Base-by-base conservation (phyloP, 306 rosid genomes). In the Fragaria nilgerrensis region DNA sequence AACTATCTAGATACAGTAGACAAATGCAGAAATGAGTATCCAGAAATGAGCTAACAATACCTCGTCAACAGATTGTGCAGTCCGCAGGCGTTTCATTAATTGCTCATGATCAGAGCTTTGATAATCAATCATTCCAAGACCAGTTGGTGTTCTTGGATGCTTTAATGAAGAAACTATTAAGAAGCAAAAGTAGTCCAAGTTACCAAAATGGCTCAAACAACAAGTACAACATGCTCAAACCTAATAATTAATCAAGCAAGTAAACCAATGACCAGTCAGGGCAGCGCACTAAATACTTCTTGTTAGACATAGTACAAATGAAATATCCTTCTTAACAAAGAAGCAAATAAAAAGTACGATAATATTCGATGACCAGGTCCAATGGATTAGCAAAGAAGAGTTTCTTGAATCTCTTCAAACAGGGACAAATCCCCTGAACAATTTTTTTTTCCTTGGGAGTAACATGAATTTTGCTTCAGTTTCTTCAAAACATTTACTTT, bases 51-150 rank as follows among this genome's bases (percentile, higher is more conserved):
- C 47, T 56, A 64, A 43, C 22, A 77, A 48, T 84, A 88, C 94
- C 91, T 82, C 90, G 1, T 87, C 94, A 70, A 69, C 81, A 75
- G 87, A 75, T 68, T 81, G 89, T 74, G 84, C 71, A 32, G 91
- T 34, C 22, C 88, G 87, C 79, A 90, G 70, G 15, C 89, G 87
- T 83, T 86, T 90, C 81, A 75, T 65, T 29, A 84, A 73, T 74
- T 82, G 92, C 68, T 84, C 88, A 2, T 84, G 84, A 52, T 86
- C 90, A 14, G 58, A 39, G 52, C 74, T 79, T 77, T 75, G 85
- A 75, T 79, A 84, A 63, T 88, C 94, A 78, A 83, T 70, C 82
- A 86, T 75, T 77, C 89, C 90, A 75, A 83, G 81, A 77, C 85
- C 80, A 78, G 77, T 82, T 72, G 88, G 37, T 58, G 70, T 44